Percentiles rank a stretch among this genome's conserved stretches.
Conservation (phyloP, 140 eudicot species). For the Senecio squalidus region DNA sequence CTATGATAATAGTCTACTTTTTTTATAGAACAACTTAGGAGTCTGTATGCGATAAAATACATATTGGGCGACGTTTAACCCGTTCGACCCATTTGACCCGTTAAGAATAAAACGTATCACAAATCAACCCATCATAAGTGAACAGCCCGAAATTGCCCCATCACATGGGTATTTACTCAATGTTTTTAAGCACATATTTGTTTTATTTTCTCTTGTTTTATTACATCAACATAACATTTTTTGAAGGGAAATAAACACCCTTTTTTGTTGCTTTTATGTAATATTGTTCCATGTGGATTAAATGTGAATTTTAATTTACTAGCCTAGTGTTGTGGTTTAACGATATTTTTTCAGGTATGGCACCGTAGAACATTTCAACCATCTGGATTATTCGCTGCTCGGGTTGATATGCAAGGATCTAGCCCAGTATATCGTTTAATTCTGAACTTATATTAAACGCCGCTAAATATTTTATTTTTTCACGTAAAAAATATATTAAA, state of each 20-base stretch:
- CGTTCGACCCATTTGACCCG: background rate
- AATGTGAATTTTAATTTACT: background rate
- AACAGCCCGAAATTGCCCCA: background rate
- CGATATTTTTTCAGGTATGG: slow-evolving; percentile 68
- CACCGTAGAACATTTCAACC: slow-evolving; percentile 94
- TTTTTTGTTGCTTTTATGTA: slow-evolving; percentile 11
- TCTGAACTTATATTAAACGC: background rate
- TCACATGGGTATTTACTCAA: too few species aligned
- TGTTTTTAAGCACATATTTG: background rate
- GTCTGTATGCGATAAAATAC: background rate
- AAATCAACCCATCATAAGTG: background rate
- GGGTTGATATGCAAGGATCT: slow-evolving; percentile 98
- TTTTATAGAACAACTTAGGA: background rate
- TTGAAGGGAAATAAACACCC: background rate
- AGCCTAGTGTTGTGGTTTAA: background rate
- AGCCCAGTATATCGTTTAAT: slow-evolving; percentile 54
- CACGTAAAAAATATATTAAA: background rate
- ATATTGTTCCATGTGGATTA: background rate
- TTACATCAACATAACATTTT: background rate
- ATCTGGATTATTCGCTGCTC: slow-evolving; percentile 99
- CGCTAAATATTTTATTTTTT: background rate
- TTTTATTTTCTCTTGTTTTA: background rate
- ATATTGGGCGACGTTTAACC: background rate
- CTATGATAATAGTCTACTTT: background rate
- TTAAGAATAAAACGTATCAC: slow-evolving; percentile 2